Evolutionary conservation across 129 eudicot species (phyloP).

Genomic region (Logfia minima): DNA sequence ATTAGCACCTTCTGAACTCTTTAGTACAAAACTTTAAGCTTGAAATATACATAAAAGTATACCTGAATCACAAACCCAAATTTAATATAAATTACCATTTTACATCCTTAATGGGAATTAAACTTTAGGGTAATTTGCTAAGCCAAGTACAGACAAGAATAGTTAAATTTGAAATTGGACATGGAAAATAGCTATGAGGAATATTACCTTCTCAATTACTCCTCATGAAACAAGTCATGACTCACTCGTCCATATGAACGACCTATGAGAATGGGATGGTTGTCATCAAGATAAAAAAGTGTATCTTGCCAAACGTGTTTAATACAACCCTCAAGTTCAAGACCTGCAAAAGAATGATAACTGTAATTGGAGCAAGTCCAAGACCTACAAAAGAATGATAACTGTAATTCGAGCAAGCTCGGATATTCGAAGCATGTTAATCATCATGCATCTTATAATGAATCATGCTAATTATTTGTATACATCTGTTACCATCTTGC

Average conservation of each 20-base stretch:
- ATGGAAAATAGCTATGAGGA: too few species aligned
- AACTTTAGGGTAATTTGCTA: too few species aligned
- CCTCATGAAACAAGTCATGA: conserved; percentile 96
- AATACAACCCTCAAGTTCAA: conserved; percentile 55
- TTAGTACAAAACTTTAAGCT: too few species aligned
- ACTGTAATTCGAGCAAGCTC: background rate
- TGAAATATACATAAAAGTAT: too few species aligned
- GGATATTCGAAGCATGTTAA: background rate
- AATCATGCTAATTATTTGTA: too few species aligned
- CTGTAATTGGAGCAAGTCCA: conserved; percentile 42
- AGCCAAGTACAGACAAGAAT: too few species aligned
- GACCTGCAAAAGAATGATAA: background rate
- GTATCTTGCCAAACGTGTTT: conserved; percentile 89
- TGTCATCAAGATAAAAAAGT: conserved; percentile 55
- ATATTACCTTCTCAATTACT: conserved; percentile 43
- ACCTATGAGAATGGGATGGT: conserved; percentile 70
- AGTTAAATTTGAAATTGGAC: too few species aligned
- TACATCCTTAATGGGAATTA: too few species aligned
- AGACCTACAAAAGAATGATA: conserved; percentile 50
- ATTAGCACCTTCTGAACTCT: too few species aligned
- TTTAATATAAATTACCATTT: too few species aligned
- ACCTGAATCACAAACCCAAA: too few species aligned
- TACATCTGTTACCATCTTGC: too few species aligned
- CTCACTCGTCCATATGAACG: conserved; percentile 98
- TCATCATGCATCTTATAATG: background rate